These are phyloP conservation scores for Ophiostoma piceae DNA, from an alignment of 2,329 filamentous ascomycete species.

Conservation along the genomic window DNA sequence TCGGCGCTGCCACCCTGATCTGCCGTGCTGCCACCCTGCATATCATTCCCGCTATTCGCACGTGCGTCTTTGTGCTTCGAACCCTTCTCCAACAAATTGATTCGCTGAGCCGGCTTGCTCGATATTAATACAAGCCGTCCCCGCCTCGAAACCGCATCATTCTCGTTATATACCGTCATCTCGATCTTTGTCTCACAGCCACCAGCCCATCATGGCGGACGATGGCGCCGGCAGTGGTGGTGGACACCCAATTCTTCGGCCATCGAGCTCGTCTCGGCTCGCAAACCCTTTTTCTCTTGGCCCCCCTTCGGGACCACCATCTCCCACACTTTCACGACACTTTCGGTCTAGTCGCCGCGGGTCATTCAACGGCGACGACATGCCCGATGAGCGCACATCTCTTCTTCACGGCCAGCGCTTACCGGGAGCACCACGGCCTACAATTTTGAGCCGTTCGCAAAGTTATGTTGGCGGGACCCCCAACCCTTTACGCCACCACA, in stretches of 20 bases:
- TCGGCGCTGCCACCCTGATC: conserved; percentile 3
- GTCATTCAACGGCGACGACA: conserved; percentile 27
- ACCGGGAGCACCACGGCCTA: conserved; percentile 23
- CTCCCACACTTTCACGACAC: conserved; percentile 29
- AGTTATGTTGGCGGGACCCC: conserved; percentile 31
- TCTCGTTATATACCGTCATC: background rate
- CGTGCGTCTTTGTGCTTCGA: background rate
- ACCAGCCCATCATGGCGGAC: background rate
- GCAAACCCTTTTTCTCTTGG: background rate
- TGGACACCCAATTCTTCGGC: background rate
- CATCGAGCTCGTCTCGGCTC: conserved; percentile 5
- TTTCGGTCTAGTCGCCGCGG: conserved; percentile 29
- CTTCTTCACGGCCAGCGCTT: conserved; percentile 30
- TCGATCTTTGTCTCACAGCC: conserved; percentile 7
- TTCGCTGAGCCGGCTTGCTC: conserved; percentile 8
- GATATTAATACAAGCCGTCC: background rate
- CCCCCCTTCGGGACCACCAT: conserved; percentile 32
- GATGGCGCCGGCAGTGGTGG: background rate
- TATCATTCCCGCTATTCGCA: background rate
- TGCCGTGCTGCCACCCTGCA: conserved; percentile 11
- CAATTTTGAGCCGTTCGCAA: conserved; percentile 31
- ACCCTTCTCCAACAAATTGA: background rate
- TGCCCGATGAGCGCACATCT: conserved; percentile 33
- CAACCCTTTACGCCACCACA: conserved; percentile 44
- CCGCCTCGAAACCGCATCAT: background rate